Evolutionary conservation across 163 green algal genomes (phyloP).

Genomic region (Coccomyxa subellipsoidea): DNA sequence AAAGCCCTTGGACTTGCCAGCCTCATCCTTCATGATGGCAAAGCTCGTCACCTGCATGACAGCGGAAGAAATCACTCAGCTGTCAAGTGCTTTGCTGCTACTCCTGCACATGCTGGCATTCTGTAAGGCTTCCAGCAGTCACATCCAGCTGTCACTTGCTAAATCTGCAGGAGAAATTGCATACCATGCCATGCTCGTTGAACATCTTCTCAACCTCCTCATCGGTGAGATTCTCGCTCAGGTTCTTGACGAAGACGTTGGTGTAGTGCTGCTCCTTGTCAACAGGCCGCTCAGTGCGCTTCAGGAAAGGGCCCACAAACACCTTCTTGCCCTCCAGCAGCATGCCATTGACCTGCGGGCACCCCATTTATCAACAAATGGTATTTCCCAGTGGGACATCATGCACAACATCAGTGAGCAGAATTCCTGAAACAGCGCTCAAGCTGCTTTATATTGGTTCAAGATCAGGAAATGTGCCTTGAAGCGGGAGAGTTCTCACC

Average conservation of each 20-base stretch:
- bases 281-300: conserved; percentile 69
- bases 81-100: not conserved
- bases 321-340: conserved; percentile 93
- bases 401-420: not conserved
- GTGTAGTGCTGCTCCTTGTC: conserved; percentile 68
- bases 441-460: no score
- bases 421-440: no score
- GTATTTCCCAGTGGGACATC: not conserved
- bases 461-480: no score
- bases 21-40: conserved; percentile 52
- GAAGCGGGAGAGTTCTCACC: conserved; percentile 24
- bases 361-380: not conserved
- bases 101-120: no score
- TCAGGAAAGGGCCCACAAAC: conserved; percentile 90
- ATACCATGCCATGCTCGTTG: conserved; percentile 62
- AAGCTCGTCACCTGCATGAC: not conserved
- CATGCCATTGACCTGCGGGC: conserved; percentile 85
- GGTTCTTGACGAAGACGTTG: conserved; percentile 96
- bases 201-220: conserved; percentile 71
- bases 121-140: no score
- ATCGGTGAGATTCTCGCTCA: conserved; percentile 62
- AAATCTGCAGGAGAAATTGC: no score
- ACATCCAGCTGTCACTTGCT: no score
- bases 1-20: conserved; percentile 84
- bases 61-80: not conserved